Percentiles rank a stretch among this genome's conserved stretches.
Conservation (phyloP, 768 basidiomycete species). For the Lactarius deliciosus region DNA sequence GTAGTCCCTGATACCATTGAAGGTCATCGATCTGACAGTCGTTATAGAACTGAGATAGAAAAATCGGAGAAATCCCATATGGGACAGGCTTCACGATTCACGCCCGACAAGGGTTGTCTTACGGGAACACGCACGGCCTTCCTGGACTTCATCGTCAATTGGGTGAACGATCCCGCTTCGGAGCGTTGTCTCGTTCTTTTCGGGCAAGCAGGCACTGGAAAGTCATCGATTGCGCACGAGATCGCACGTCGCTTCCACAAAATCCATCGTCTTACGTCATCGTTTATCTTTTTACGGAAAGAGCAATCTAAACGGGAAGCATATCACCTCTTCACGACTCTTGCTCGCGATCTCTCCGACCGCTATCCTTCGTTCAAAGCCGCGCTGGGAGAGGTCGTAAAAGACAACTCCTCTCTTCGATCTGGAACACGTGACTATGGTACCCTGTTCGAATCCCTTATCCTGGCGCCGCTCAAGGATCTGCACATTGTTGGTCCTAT, state of each 20-base stretch:
- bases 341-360: neutral
- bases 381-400: neutral
- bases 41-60: neutral
- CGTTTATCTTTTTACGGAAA: neutral
- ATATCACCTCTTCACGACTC: slow-evolving; percentile 6
- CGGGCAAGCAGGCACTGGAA: neutral
- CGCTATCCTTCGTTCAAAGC: neutral
- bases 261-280: neutral
- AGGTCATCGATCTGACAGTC: neutral
- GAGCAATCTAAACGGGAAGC: neutral
- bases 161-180: neutral
- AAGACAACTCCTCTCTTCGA: neutral
- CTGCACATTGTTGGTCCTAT: neutral
- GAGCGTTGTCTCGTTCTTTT: slow-evolving; percentile 4
- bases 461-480: neutral
- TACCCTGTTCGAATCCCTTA: neutral
- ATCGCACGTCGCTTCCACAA: neutral
- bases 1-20: neutral
- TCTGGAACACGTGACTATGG: neutral
- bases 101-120: neutral
- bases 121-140: neutral
- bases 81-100: neutral
- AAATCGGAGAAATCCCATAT: neutral
- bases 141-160: neutral
- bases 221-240: neutral